These are phyloP conservation scores for Ilex asprella DNA, from an alignment of 257 asterid genomes.

Conservation along the genomic window DNA sequence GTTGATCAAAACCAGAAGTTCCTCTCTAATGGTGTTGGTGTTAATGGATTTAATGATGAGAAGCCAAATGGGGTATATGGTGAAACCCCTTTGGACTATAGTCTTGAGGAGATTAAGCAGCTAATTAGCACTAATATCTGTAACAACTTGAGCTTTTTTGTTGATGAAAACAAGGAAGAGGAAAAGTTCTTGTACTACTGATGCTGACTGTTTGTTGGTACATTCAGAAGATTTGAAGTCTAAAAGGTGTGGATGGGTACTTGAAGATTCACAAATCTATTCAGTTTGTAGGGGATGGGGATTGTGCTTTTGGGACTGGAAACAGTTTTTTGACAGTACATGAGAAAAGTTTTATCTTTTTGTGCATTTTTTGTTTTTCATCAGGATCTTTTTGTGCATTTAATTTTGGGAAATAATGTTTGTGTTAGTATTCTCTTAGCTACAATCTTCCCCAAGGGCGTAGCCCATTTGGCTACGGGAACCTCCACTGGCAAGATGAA, in stretches of 20 bases:
- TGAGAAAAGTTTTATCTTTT: too few relatives aligned
- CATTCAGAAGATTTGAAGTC: not conserved
- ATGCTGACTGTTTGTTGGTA: slow-evolving; percentile 7
- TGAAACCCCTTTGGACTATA: slow-evolving; percentile 42
- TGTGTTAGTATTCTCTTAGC: too few relatives aligned
- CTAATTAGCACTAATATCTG: slow-evolving; percentile 45
- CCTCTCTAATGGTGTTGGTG: not conserved
- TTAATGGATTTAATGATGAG: slow-evolving; percentile 5
- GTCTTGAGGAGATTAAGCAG: slow-evolving; percentile 71
- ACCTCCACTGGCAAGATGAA: too few relatives aligned
- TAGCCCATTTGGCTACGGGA: too few relatives aligned
- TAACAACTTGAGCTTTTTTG: slow-evolving; percentile 26
- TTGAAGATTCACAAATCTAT: not conserved
- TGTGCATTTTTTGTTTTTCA: too few relatives aligned
- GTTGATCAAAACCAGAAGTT: slow-evolving; percentile 22
- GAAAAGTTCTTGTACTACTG: slow-evolving; percentile 21
- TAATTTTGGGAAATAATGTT: too few relatives aligned
- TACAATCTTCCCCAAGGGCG: too few relatives aligned
- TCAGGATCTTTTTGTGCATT: too few relatives aligned
- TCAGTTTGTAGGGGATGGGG: not conserved
- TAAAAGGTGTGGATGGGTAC: not conserved
- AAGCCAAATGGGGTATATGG: slow-evolving; percentile 11
- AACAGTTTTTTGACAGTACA: not conserved
- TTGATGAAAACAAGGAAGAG: slow-evolving; percentile 53
- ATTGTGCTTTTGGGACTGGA: not conserved